These are phyloP conservation scores for Cerioporus squamosus DNA, from an alignment of 1,284 basidiomycete species.

Conservation along the genomic window DNA sequence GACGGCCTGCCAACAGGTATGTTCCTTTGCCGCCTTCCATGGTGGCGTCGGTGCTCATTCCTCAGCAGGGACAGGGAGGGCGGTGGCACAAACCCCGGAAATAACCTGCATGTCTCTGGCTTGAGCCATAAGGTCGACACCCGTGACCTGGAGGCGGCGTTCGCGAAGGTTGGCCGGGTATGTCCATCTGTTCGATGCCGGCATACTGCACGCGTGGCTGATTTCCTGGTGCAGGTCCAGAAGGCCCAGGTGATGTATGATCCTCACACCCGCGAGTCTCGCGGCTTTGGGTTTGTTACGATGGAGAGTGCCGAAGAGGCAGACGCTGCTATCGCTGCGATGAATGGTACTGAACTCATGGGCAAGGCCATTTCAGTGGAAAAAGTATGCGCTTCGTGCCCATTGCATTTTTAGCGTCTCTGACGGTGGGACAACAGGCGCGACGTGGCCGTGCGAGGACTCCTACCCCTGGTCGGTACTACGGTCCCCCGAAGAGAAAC, in stretches of 20 bases:
- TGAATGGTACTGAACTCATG: constrained; percentile 84
- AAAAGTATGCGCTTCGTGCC: constrained; percentile 59
- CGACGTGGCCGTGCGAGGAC: constrained; percentile 93
- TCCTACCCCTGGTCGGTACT: constrained; percentile 94
- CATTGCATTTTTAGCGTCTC: not conserved
- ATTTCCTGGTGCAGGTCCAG: constrained; percentile 56
- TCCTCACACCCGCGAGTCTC: constrained; percentile 94
- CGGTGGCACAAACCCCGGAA: constrained; percentile 81
- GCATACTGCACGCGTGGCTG: not conserved
- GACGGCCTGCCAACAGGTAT: constrained; percentile 55
- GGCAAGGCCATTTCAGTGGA: constrained; percentile 89
- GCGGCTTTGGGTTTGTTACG: constrained; percentile 98
- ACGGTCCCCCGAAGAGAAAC: constrained; percentile 84
- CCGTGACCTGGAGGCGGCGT: constrained; percentile 85
- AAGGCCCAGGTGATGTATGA: constrained; percentile 97
- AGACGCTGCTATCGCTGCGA: constrained; percentile 83
- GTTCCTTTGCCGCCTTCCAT: constrained; percentile 25
- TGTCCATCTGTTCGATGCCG: constrained; percentile 34
- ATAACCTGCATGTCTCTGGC: constrained; percentile 95
- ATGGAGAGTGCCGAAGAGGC: constrained; percentile 90
- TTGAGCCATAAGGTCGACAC: constrained; percentile 83
- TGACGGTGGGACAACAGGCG: constrained; percentile 57
- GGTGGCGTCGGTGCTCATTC: constrained; percentile 3
- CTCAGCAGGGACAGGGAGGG: constrained; percentile 38
- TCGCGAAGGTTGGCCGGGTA: constrained; percentile 90